Evolutionary conservation across 164 flowering plant species (phyloP), one percentile per base, ranked within the genome.

Genomic region (Chloranthus sessilifolius): DNA sequence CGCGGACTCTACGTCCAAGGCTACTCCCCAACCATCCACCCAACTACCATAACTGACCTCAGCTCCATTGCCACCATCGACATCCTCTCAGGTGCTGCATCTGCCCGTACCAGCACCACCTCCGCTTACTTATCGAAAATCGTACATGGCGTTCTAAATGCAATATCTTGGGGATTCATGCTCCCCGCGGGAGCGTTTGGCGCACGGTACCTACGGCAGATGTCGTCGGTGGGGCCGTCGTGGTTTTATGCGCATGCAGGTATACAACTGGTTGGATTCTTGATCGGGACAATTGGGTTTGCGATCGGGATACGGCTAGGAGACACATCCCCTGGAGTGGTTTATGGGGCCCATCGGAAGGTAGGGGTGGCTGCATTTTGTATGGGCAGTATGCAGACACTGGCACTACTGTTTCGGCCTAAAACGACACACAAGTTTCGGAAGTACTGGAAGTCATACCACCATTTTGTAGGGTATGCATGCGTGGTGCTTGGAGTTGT

Each of bases 381-480:
- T 39, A 43, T 88, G 34, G 99, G 81, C 9, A 64, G 81, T 5
- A 42, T 86, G 9, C 99, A 92, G 59, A 81, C 91, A 2, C 56
- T 86, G 60, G 99, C 99, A 0, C 53, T 92, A 53, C 47, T 88
- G 43, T 92, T 92, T 43, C 45, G 97, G 68, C 99, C 99, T 0
- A 86, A 74, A 54, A 82, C 85, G 0, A 86, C 86, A 1, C 56
- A 81, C 68, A 88, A 84, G 67, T 88, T 73, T 56, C 61, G 99
- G 64, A 85, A 73, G 64, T 92, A 88, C 50, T 92, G 99, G 99
- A 88, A 92, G 52, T 86, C 96, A 0, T 92, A 92, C 63, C 99
- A 88, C 68, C 99, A 92, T 58, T 81, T 92, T 65, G 99, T 88
- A 2, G 99, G 99, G 68, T 92, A 92, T 49, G 85, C 75, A 1